A percentile compares a stretch with the other conserved stretches of the same genome.
These are phyloP conservation scores for Trichoderma koningii DNA, from an alignment of 2,329 filamentous ascomycete species.

Conservation along the genomic window DNA sequence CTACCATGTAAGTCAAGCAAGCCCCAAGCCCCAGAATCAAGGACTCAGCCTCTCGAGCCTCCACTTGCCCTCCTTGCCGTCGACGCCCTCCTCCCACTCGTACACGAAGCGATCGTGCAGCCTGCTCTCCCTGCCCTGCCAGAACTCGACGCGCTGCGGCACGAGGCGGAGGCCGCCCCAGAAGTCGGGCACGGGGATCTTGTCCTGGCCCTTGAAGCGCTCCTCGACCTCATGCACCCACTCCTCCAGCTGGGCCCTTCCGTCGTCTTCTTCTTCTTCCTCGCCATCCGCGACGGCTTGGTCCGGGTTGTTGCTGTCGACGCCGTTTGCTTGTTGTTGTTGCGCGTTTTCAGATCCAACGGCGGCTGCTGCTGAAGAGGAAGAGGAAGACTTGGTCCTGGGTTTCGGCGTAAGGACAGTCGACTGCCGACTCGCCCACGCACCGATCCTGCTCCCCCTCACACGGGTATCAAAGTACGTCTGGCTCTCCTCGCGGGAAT, in stretches of 20 bases:
- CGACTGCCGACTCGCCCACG: constrained; percentile 92
- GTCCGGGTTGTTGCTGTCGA: background rate
- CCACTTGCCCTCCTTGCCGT: constrained; percentile 57
- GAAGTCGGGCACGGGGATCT: constrained; percentile 88
- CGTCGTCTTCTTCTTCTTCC: constrained; percentile 54
- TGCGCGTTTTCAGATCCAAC: background rate
- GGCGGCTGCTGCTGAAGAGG: background rate
- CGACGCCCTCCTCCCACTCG: constrained; percentile 55
- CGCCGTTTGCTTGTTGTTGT: background rate
- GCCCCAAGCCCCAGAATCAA: constrained; percentile 39
- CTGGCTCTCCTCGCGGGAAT: constrained; percentile 72
- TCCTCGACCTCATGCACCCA: constrained; percentile 77
- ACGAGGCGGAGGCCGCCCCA: constrained; percentile 91
- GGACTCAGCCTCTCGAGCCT: constrained; percentile 74
- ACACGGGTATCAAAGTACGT: constrained; percentile 68
- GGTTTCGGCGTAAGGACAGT: constrained; percentile 60
- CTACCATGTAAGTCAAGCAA: background rate
- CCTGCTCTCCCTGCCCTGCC: constrained; percentile 86
- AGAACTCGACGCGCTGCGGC: constrained; percentile 90
- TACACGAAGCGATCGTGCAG: constrained; percentile 95
- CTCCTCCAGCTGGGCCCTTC: constrained; percentile 71
- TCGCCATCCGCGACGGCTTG: background rate
- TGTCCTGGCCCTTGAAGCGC: constrained; percentile 71
- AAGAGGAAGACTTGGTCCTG: too few species aligned
- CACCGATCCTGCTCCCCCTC: constrained; percentile 80